Conservation (phyloP, 805 yeast species). For the Candida taoyuanica region DNA sequence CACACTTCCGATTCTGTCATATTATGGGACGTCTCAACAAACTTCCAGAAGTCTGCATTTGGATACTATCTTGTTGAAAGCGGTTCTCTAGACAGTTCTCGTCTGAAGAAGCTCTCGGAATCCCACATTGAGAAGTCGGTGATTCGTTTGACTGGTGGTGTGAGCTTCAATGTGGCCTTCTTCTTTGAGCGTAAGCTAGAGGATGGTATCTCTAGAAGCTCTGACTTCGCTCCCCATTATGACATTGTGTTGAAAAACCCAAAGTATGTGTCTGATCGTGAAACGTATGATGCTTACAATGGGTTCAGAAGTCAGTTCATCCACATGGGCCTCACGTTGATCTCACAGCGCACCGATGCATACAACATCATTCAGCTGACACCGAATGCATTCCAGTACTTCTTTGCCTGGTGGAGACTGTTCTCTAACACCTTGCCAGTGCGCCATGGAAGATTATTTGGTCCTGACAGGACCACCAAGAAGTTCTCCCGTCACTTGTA, state of each 20-base stretch:
- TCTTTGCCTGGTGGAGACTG: constrained; percentile 81
- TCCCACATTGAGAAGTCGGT: constrained; percentile 46
- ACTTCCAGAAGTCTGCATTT: constrained; percentile 40
- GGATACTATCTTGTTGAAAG: constrained; percentile 41
- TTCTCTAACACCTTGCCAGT: constrained; percentile 83
- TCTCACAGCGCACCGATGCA: constrained; percentile 36
- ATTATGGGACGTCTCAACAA: constrained; percentile 40
- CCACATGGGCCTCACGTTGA: constrained; percentile 60
- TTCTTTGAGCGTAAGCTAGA: constrained; percentile 44
- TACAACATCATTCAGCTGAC: constrained; percentile 76
- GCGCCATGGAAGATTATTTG: constrained; percentile 69
- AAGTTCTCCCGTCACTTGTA: constrained; percentile 73
- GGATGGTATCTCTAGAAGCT: constrained; percentile 34
- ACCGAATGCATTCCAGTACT: constrained; percentile 62
- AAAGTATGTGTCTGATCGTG: constrained; percentile 38
- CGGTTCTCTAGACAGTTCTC: constrained; percentile 17
- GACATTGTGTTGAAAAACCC: constrained; percentile 57
- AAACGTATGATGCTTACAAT: constrained; percentile 69
- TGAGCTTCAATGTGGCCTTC: constrained; percentile 53
- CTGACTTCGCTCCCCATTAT: constrained; percentile 54
- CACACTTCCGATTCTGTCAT: constrained; percentile 40
- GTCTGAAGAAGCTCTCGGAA: constrained; percentile 22
- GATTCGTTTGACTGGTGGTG: constrained; percentile 56
- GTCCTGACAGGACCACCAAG: constrained; percentile 45
- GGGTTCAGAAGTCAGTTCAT: constrained; percentile 81